Conservation (phyloP, 805 yeast genomes). For the Zygoascus ofunaensis region DNA sequence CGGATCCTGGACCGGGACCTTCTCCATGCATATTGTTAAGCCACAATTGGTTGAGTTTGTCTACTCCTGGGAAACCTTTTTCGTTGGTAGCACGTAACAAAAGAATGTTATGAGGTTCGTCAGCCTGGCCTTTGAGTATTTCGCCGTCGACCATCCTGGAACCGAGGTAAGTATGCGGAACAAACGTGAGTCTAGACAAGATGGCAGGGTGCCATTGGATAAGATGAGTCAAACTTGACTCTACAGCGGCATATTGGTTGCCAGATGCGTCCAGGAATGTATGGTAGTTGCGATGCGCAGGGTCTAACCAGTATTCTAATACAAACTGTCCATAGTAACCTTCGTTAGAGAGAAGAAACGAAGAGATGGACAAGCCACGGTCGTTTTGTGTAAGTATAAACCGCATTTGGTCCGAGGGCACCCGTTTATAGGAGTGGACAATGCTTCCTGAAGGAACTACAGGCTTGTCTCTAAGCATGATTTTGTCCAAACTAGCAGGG, state of each 20-base stretch:
- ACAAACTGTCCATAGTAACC: slow-evolving; percentile 55
- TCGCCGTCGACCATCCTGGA: slow-evolving; percentile 25
- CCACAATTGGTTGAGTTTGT: slow-evolving; percentile 5
- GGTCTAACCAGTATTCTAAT: slow-evolving; percentile 71
- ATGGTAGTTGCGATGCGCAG: slow-evolving; percentile 55
- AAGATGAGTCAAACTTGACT: slow-evolving; percentile 61
- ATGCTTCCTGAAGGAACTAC: slow-evolving; percentile 39
- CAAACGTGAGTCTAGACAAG: slow-evolving; percentile 60
- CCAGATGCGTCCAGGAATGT: slow-evolving; percentile 39
- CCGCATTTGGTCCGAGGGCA: slow-evolving; percentile 46
- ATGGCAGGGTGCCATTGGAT: slow-evolving; percentile 91
- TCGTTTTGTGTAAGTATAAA: slow-evolving; percentile 65
- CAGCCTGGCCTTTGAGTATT: slow-evolving; percentile 15
- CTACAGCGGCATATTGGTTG: slow-evolving; percentile 36
- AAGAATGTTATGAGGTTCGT: slow-evolving; percentile 19
- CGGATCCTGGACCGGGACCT: not conserved
- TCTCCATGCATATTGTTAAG: slow-evolving; percentile 1
- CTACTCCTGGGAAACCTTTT: slow-evolving; percentile 6
- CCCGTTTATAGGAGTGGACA: slow-evolving; percentile 52
- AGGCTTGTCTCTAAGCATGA: slow-evolving; percentile 62
- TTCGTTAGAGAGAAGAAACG: slow-evolving; percentile 64
- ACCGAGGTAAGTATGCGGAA: slow-evolving; percentile 52
- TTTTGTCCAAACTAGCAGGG: slow-evolving; percentile 49
- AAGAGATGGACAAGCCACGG: slow-evolving; percentile 53
- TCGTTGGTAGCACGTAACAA: slow-evolving; percentile 15